A percentile compares a stretch with the other conserved stretches of the same genome.
phyloP scores from a whole-genome alignment of 148 eudicot species.

The Camellia sinensis region DNA sequence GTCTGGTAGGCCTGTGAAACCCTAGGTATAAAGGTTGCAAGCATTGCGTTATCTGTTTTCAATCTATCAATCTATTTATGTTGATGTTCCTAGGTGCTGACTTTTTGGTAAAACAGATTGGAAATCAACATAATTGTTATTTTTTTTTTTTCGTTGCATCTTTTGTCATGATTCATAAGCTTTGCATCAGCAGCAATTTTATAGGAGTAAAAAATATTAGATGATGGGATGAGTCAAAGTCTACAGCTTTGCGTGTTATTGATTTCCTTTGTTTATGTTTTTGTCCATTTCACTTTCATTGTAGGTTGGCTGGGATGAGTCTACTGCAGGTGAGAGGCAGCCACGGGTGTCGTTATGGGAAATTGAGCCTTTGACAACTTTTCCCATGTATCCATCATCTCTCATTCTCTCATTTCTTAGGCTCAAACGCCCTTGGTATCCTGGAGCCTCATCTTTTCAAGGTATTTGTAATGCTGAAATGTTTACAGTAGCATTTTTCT shows the following conservation, averaged over 20 bases:
- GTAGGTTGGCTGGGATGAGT: slow-evolving; percentile 99
- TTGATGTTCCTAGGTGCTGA: not conserved
- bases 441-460: slow-evolving; percentile 84
- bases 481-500: slow-evolving; percentile 24
- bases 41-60: not conserved
- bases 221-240: not conserved
- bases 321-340: slow-evolving; percentile 97
- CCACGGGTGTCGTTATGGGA: slow-evolving; percentile 98
- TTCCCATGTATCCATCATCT: slow-evolving; percentile 98
- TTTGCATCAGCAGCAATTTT: not conserved
- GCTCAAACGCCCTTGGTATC: slow-evolving; percentile 94
- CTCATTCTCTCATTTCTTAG: too few relatives aligned
- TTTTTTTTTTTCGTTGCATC: not conserved
- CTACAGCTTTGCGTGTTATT: not conserved
- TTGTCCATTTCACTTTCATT: slow-evolving; percentile 16
- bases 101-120: not conserved
- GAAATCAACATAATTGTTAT: not conserved
- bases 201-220: too few relatives aligned
- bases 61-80: not conserved
- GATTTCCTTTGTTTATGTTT: not conserved
- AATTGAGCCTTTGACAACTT: slow-evolving; percentile 94
- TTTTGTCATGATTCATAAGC: not conserved
- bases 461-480: slow-evolving; percentile 18
- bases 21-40: not conserved
- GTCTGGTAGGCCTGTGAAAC: not conserved